A percentile compares a stretch with the other conserved stretches of the same genome.
Evolutionary conservation across 148 eudicot genomes (phyloP).

Genomic region (Dianthus caryophyllus): DNA sequence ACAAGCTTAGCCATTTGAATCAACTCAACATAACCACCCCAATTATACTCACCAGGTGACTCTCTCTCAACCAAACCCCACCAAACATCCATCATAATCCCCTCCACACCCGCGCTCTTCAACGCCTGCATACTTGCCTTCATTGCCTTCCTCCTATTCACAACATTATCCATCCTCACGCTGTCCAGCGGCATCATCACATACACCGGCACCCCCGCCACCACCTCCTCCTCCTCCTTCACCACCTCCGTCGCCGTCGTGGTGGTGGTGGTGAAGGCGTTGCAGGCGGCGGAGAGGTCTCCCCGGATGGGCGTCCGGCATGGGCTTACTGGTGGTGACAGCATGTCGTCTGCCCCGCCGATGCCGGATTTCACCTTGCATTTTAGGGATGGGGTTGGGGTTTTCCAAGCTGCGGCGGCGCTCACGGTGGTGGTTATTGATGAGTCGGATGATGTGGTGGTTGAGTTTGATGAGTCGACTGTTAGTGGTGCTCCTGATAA

Average conservation of each 20-base stretch:
- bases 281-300: conserved; percentile 34
- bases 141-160: conserved; percentile 79
- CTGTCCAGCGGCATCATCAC: conserved; percentile 97
- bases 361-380: conserved; percentile 1
- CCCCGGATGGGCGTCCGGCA: conserved; percentile 28
- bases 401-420: conserved; percentile 30
- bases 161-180: conserved; percentile 56
- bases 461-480: conserved; percentile 19
- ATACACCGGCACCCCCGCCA: conserved; percentile 75
- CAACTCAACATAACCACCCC: conserved; percentile 78
- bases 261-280: conserved; percentile 20
- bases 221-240: conserved; percentile 12
- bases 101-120: conserved; percentile 85
- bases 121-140: conserved; percentile 70
- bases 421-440: conserved; percentile 6
- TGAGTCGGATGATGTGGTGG: background rate
- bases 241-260: background rate
- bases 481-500: conserved; percentile 46
- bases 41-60: conserved; percentile 60
- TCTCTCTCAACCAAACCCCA: conserved; percentile 96
- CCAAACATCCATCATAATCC: conserved; percentile 95
- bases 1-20: conserved; percentile 65
- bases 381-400: conserved; percentile 12
- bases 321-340: conserved; percentile 34
- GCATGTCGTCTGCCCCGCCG: background rate